phyloP scores from a whole-genome alignment of 495 filamentous ascomycete genomes.

The Apodospora peruviana region DNA sequence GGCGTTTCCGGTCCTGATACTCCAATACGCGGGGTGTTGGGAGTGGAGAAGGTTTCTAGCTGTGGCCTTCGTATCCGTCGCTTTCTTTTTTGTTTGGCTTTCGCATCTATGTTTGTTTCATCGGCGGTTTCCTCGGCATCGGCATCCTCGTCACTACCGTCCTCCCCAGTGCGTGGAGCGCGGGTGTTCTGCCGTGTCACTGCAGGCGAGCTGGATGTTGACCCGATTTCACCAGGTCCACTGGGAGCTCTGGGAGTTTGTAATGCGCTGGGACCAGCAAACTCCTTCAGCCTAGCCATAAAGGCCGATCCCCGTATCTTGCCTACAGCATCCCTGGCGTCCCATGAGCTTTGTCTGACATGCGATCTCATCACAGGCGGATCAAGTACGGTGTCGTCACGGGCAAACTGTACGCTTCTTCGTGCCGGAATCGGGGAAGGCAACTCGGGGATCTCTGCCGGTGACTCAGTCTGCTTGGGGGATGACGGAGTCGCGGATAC shows the following conservation, averaged over 20 bases:
- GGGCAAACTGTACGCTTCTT: slow-evolving; percentile 61
- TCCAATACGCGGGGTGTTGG: slow-evolving; percentile 29
- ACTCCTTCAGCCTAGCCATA: slow-evolving; percentile 59
- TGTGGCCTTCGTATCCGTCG: slow-evolving; percentile 48
- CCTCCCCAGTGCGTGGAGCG: slow-evolving; percentile 46
- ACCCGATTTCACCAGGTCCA: slow-evolving; percentile 22
- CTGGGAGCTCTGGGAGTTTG: slow-evolving; percentile 38
- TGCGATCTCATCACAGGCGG: slow-evolving; percentile 36
- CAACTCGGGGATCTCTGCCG: slow-evolving; percentile 12
- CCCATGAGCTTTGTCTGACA: slow-evolving; percentile 51
- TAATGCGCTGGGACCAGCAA: slow-evolving; percentile 43
- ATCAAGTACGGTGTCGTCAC: slow-evolving; percentile 39
- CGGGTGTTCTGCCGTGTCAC: slow-evolving; percentile 37
- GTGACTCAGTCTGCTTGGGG: background rate
- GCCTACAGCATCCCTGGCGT: slow-evolving; percentile 48
- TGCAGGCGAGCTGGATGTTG: slow-evolving; percentile 38
- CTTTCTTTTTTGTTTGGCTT: slow-evolving; percentile 43
- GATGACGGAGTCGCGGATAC: slow-evolving; percentile 1
- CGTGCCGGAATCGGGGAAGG: slow-evolving; percentile 9
- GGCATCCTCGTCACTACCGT: slow-evolving; percentile 64
- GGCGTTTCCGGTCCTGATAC: slow-evolving; percentile 25
- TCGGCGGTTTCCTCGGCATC: slow-evolving; percentile 70
- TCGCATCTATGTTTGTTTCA: slow-evolving; percentile 37
- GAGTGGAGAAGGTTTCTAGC: slow-evolving; percentile 40
- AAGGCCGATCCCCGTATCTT: slow-evolving; percentile 58